These are phyloP conservation scores for Talaromyces piceae DNA, from an alignment of 2,329 filamentous ascomycete genomes.

Conservation along the genomic window DNA sequence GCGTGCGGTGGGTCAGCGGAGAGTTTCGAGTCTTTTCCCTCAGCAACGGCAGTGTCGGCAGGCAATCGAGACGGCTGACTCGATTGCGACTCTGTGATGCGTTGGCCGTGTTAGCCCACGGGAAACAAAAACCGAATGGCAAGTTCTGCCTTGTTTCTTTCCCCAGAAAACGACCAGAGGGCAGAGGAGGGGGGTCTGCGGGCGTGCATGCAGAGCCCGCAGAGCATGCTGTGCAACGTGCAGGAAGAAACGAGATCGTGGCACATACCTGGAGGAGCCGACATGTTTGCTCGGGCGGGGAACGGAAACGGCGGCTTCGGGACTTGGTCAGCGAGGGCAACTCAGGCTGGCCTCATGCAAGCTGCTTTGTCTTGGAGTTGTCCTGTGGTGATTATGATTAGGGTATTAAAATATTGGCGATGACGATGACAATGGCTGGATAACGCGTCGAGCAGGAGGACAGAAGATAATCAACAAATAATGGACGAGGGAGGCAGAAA, in stretches of 20 bases:
- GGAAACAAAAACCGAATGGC: too few species aligned
- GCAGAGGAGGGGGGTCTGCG: neutral
- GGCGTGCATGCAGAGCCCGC: neutral
- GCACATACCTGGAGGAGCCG: constrained; percentile 11
- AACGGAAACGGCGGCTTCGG: constrained; percentile 12
- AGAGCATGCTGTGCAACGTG: neutral
- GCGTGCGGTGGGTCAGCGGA: constrained; percentile 28
- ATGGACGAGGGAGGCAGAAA: neutral
- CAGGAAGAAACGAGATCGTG: constrained; percentile 1
- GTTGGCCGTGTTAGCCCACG: neutral
- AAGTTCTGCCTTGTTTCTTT: neutral
- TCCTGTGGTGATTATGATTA: constrained; percentile 4
- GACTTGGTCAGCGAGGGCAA: constrained; percentile 4
- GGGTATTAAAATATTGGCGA: too few species aligned
- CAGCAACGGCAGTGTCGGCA: neutral
- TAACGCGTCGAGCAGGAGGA: too few species aligned
- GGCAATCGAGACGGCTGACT: neutral
- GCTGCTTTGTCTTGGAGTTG: neutral
- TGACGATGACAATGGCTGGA: too few species aligned
- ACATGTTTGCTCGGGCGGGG: constrained; percentile 12
- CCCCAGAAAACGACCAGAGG: neutral
- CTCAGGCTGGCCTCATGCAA: neutral
- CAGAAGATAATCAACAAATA: neutral
- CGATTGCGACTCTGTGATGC: constrained; percentile 1
- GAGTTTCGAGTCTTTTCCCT: constrained; percentile 5